Base-by-base conservation (phyloP, 148 eudicot genomes). In the Gaultheria prostrata region DNA sequence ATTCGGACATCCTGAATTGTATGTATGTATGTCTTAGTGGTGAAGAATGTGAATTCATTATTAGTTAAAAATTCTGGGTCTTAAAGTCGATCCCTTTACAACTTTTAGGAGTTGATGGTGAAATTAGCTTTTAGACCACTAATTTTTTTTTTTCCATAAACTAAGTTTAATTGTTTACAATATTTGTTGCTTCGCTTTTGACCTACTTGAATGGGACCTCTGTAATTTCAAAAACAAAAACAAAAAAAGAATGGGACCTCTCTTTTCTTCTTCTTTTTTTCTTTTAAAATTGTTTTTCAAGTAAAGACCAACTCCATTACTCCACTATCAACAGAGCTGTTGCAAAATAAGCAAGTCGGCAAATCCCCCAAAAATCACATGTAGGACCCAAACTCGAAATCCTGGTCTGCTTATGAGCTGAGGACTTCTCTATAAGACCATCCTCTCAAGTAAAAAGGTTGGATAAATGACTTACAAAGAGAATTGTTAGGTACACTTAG, bases 91-190 rank as follows among this genome's bases (percentile, higher is more conserved):
- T 4, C 18, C 43, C 61, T 77, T 51, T 28, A 15, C 12, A 77
- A 51, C 80, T 53, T 78, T 57, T 39, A 79, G 82, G 82, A 57
- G 71, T 21, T 79, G 72, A 79, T 59, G 72, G 35, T 13, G 71
- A 79, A 79, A 79, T 35, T 59, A 51, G 51, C 82, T 79, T 79
- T 79, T 26, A 13, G 51, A n/a, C 48, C 30, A 79, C 82, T 79
- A 51, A 59, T 79, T 79, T 76, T 26, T 49, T 49, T 49, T 65
- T 12, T 67, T 4, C 35, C 50, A 56, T 35, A 59, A 79, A 79
- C 53, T 14, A 4, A 78, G 53, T 59, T 79, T 30, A 67, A 30
- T 79, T 35, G 82, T 78, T 30, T 30, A n/a, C 10, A 8, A 0
- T 8, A 1, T 6, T 50, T 1, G 43, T 33, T 20, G 67, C 69